Base-by-base conservation (phyloP, 163 green algal genomes). In the Scenedesmus sp. region DNA sequence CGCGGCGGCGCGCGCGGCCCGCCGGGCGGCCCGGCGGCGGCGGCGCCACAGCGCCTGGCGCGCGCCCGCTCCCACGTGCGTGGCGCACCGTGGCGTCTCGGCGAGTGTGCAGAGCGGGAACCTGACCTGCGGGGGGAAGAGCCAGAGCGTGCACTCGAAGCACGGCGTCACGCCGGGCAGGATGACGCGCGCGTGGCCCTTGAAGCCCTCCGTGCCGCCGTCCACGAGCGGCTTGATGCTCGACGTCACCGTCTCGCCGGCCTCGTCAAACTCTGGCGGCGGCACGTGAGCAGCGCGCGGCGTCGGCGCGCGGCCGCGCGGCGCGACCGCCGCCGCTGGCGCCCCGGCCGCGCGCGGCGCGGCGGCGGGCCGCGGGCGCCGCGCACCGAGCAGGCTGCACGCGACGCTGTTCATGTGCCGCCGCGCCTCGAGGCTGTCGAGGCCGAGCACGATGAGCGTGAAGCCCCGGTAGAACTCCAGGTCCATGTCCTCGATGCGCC, bases 101-200 rank as follows among this genome's bases (percentile, higher is more conserved):
- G 94, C 93, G 7, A 99, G 81, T 18, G 96, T 99, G 90, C 96
- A 99, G 22, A 99, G 89, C 22, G 96, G 96, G 84, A 97, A 99
- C 80, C 95, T 98, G 67, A 87, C 93, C 84, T 99, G 95, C 3
- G 96, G 96, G 50, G 96, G 96, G 86, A 99, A 99, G 0, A 99
- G 94, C 96, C 96, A 99, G 4, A 98, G 89, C 29, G 96, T 99
- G 92, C 96, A 99, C 75, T 99, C 94, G 77, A 99, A 99, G 90
- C 96, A 99, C 39, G 96, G 96, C 13, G 96, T 98, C 56, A 97
- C 64, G 15, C 96, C 96, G 0, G 96, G 96, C 17, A 98, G 76
- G 60, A 99, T 97, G 70, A 99, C 96, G 39, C 97, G 87, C 14
- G 95, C 93, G 79, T 99, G 96, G 4, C 97, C 97, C 85, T 98